Evolutionary conservation across 2,329 filamentous ascomycete genomes (phyloP), one percentile per base, ranked within the genome.

Genomic region (Fusarium sp.): DNA sequence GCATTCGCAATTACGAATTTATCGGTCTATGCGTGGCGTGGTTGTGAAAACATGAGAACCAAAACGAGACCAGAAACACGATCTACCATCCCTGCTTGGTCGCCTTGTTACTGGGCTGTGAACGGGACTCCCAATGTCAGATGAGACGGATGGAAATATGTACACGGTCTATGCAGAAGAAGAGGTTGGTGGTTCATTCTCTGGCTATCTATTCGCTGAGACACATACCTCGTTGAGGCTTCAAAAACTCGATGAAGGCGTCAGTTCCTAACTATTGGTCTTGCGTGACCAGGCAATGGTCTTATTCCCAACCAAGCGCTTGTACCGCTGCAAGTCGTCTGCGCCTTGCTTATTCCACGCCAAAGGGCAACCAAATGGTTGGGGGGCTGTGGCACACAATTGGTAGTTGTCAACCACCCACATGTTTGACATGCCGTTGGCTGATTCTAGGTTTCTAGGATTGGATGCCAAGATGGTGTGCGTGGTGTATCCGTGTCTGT

Each of bases 381-480:
- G 59, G 55, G 60, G 45, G 48, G 56, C 64, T 67, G 59, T 48
- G 62, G 64, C 54, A 63, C 59, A 57, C 57, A 55, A 73, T 73
- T 73, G 68, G 70, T 43, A 55, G 56, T 32, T 43, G 52, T 52
- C 48, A 19, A 49, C 43, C 66, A 65, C 65, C 62, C 68, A 58
- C 70, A 70, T 70, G 67, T 64, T 70, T 58, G 61, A 62, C 56
- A 62, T 63, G 59, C 42, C 38, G 67, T 70, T 72, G 64, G 62
- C 53, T 67, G 56, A 48, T 46, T 45, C 53, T 53, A 49, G 56
- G 52, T 39, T 56, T 53, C 49, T 28, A 45, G 48, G 42, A 55
- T 40, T 20, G 52, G 26, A 28, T 28, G 26, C 53, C 44, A 55
- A 54, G 53, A 58, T 57, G 66, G 66, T 62, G 61, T 66, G 63